A percentile compares a stretch with the other conserved stretches of the same genome.
These are phyloP conservation scores for Pseudogymnoascus sp. DNA, from an alignment of 2,329 filamentous ascomycete species.

Conservation along the genomic window DNA sequence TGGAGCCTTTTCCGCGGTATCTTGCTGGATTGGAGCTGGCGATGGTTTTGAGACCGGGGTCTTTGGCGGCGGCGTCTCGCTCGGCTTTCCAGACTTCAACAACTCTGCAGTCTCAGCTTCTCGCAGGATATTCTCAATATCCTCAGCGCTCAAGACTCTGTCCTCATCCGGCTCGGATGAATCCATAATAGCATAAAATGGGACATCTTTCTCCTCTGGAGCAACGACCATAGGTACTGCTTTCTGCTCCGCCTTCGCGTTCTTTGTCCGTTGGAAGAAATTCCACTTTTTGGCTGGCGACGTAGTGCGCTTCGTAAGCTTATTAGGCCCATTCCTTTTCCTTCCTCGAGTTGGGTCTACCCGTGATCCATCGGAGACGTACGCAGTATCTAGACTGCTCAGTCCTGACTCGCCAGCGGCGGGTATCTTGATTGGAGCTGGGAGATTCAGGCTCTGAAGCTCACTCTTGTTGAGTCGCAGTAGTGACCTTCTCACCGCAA, in stretches of 20 bases:
- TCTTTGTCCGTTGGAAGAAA: slow-evolving; percentile 49
- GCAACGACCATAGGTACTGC: slow-evolving; percentile 42
- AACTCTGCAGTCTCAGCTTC: slow-evolving; percentile 34
- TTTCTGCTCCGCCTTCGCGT: slow-evolving; percentile 14
- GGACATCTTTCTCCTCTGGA: slow-evolving; percentile 39
- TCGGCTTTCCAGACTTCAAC: slow-evolving; percentile 15
- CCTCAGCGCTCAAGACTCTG: slow-evolving; percentile 16
- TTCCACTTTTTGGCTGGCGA: slow-evolving; percentile 51
- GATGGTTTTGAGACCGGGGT: neutral
- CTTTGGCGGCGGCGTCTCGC: neutral
- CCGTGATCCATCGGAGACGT: slow-evolving; percentile 50
- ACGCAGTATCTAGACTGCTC: slow-evolving; percentile 48
- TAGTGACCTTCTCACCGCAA: slow-evolving; percentile 48
- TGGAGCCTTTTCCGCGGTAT: neutral
- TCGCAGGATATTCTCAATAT: slow-evolving; percentile 42
- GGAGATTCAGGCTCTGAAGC: slow-evolving; percentile 37
- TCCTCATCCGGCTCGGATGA: slow-evolving; percentile 35
- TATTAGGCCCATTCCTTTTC: slow-evolving; percentile 37
- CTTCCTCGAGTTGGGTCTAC: slow-evolving; percentile 30
- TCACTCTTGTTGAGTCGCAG: slow-evolving; percentile 42
- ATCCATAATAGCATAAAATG: slow-evolving; percentile 56
- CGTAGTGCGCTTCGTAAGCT: slow-evolving; percentile 46
- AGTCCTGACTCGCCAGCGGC: slow-evolving; percentile 36
- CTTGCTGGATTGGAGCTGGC: neutral
- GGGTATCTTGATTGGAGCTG: slow-evolving; percentile 43